Conservation (phyloP, 2,329 filamentous ascomycete species). For the Pseudonectria foliicola region DNA sequence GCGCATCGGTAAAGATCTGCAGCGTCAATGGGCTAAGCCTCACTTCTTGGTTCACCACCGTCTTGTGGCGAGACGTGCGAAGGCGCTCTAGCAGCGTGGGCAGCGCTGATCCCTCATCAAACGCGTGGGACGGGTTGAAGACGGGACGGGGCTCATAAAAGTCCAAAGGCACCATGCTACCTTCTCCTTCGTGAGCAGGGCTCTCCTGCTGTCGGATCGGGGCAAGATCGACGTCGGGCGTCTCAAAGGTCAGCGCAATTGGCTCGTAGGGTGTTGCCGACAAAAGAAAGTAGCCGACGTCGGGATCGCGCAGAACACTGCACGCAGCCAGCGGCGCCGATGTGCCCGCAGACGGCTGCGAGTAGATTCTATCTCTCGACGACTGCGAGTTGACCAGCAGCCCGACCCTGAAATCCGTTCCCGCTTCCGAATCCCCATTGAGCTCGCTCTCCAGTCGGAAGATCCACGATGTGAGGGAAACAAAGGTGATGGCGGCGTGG, state of each 20-base stretch:
- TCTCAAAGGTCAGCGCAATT: conserved; percentile 52
- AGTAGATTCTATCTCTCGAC: conserved; percentile 51
- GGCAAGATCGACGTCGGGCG: conserved; percentile 44
- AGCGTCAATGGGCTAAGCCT: conserved; percentile 64
- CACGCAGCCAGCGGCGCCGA: conserved; percentile 46
- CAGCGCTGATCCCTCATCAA: conserved; percentile 51
- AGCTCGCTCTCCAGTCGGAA: conserved; percentile 58
- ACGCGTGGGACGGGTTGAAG: conserved; percentile 55
- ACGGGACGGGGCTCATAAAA: conserved; percentile 58
- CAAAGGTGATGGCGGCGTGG: conserved; percentile 50
- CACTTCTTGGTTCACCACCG: conserved; percentile 59
- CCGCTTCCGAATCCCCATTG: conserved; percentile 46
- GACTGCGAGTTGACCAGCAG: conserved; percentile 53
- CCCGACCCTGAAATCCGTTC: conserved; percentile 55
- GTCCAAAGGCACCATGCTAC: conserved; percentile 38
- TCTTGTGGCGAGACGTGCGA: conserved; percentile 53
- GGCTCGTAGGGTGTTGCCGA: conserved; percentile 53
- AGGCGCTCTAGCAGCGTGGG: conserved; percentile 49
- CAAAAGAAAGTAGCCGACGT: conserved; percentile 57
- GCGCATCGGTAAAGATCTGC: conserved; percentile 63
- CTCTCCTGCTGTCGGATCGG: conserved; percentile 35
- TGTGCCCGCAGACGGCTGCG: conserved; percentile 41
- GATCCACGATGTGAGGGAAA: conserved; percentile 56
- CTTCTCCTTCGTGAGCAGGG: conserved; percentile 34
- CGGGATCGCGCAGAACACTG: conserved; percentile 50